Evolutionary conservation across 1,139 yeast genomes (phyloP).

Genomic region (Kodamaea suecica): DNA sequence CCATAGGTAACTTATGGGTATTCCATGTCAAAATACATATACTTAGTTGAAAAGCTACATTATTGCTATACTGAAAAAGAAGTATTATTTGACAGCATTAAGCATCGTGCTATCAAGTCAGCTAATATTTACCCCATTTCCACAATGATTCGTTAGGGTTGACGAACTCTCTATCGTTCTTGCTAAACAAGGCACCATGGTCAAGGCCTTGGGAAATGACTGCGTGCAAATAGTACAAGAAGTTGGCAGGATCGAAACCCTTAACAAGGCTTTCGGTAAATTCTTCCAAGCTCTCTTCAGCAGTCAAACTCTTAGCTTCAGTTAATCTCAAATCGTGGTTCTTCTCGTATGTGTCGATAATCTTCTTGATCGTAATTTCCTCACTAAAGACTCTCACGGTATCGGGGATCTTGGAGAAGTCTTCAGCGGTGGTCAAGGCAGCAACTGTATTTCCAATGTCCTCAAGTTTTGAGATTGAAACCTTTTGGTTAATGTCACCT

Average conservation of each 20-base stretch:
- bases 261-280: slow-evolving; percentile 25
- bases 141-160: slow-evolving; percentile 54
- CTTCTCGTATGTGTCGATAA: slow-evolving; percentile 41
- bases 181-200: slow-evolving; percentile 30
- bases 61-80: too few species aligned
- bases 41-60: too few species aligned
- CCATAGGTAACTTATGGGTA: too few species aligned
- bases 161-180: slow-evolving; percentile 47
- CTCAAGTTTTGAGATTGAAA: slow-evolving; percentile 32
- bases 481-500: slow-evolving; percentile 38
- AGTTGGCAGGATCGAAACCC: slow-evolving; percentile 28
- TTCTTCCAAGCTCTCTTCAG: slow-evolving; percentile 30
- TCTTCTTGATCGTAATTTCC: slow-evolving; percentile 33
- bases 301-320: slow-evolving; percentile 22
- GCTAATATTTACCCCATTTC: slow-evolving; percentile 45
- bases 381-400: slow-evolving; percentile 45
- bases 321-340: slow-evolving; percentile 35
- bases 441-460: slow-evolving; percentile 50
- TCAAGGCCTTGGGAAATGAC: slow-evolving; percentile 28
- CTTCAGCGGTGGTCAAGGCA: slow-evolving; percentile 35
- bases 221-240: slow-evolving; percentile 31
- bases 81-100: too few species aligned
- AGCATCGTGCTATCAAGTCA: too few species aligned
- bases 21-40: too few species aligned
- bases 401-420: slow-evolving; percentile 45